A percentile compares a stretch with the other conserved stretches of the same genome.
phyloP scores from a whole-genome alignment of 768 basidiomycete species.

The Sarcodon sp. region DNA sequence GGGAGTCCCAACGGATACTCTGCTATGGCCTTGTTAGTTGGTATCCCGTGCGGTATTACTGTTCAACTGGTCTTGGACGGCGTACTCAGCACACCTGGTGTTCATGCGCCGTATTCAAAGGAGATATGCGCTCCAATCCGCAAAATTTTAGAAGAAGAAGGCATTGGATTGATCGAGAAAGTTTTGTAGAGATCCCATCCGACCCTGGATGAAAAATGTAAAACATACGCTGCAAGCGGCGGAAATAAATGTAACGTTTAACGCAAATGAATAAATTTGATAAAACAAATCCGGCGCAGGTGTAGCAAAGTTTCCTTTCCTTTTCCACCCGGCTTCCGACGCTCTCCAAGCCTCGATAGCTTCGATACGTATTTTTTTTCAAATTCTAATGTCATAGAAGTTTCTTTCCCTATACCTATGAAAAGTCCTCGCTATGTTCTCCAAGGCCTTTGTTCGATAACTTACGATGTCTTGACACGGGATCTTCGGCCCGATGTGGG shows the following conservation, averaged over 20 bases:
- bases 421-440: background rate
- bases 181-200: conserved; percentile 30
- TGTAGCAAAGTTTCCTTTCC: no score
- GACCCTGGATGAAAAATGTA: background rate
- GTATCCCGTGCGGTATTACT: conserved; percentile 90
- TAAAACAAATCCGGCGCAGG: no score
- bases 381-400: background rate
- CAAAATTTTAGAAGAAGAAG: conserved; percentile 56
- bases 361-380: no score
- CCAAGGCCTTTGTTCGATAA: background rate
- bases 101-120: conserved; percentile 79
- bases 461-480: conserved; percentile 7
- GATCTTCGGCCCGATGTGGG: conserved; percentile 19
- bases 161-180: conserved; percentile 59
- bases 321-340: no score
- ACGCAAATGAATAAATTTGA: background rate
- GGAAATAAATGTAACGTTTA: background rate
- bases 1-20: conserved; percentile 70
- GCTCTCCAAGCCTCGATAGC: no score
- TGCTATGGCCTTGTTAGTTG: conserved; percentile 88
- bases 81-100: conserved; percentile 61
- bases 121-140: conserved; percentile 73
- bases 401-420: conserved; percentile 3
- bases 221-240: background rate
- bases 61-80: conserved; percentile 88